Conservation (phyloP, 306 rosid genomes). For the Dryas alaskensis region DNA sequence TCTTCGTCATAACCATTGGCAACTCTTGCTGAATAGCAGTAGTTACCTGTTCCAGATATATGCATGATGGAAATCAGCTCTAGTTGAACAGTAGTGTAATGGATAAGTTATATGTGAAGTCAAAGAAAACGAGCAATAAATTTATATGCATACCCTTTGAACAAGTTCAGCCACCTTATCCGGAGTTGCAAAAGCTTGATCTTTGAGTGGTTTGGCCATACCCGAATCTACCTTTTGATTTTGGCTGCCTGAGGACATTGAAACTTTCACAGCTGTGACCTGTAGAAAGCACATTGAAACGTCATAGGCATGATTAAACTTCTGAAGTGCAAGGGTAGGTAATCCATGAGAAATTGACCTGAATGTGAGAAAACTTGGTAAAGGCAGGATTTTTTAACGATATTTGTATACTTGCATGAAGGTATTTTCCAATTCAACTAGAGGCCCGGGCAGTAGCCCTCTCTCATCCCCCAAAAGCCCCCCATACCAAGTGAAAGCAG, state of each 20-base stretch:
- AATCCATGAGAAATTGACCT: not conserved
- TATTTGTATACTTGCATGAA: not conserved
- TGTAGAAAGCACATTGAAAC: slow-evolving; percentile 34
- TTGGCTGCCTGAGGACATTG: slow-evolving; percentile 69
- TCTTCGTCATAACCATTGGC: slow-evolving; percentile 70
- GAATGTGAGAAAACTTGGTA: not conserved
- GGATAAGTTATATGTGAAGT: not conserved
- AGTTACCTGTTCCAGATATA: slow-evolving; percentile 57
- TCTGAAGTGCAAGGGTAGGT: not conserved
- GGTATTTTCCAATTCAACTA: not conserved
- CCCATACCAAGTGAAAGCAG: not conserved
- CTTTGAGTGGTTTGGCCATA: slow-evolving; percentile 80
- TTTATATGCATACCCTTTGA: slow-evolving; percentile 60
- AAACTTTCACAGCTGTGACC: slow-evolving; percentile 96
- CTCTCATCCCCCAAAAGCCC: not conserved
- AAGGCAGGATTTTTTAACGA: not conserved
- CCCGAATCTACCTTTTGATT: slow-evolving; percentile 66
- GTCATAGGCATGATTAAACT: not conserved
- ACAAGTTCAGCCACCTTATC: slow-evolving; percentile 93
- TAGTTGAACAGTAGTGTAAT: not conserved
- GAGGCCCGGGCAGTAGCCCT: not conserved
- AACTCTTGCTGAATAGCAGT: slow-evolving; percentile 75
- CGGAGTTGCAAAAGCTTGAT: slow-evolving; percentile 93
- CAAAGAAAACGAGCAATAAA: no score
- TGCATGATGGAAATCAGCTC: slow-evolving; percentile 17